Evolutionary conservation across 495 filamentous ascomycete species (phyloP).

Genomic region (Neurospora pannonica): DNA sequence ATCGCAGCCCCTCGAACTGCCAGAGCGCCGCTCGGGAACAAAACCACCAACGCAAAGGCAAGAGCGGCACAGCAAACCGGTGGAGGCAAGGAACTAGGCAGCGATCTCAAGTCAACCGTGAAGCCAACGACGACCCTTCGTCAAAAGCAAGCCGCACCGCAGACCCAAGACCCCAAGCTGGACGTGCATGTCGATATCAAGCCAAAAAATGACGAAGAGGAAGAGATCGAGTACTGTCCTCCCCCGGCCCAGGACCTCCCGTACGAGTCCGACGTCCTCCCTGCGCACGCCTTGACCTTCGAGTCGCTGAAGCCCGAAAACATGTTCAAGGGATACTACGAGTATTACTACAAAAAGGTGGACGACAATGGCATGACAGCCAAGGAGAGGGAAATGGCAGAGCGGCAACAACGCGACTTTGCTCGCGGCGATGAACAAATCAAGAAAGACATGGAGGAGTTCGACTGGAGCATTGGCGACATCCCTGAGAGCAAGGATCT

Average conservation of each 20-base stretch:
- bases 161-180: slow-evolving; percentile 34
- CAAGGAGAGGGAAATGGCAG: slow-evolving; percentile 50
- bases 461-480: slow-evolving; percentile 42
- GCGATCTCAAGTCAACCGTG: slow-evolving; percentile 31
- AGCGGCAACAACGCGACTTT: slow-evolving; percentile 42
- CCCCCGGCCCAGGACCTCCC: slow-evolving; percentile 50
- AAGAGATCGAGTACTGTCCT: slow-evolving; percentile 49
- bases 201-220: slow-evolving; percentile 34
- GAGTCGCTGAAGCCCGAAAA: slow-evolving; percentile 47
- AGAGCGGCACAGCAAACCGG: slow-evolving; percentile 50
- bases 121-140: slow-evolving; percentile 26
- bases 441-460: slow-evolving; percentile 43
- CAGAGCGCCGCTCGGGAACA: slow-evolving; percentile 77
- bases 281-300: slow-evolving; percentile 43
- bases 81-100: slow-evolving; percentile 31
- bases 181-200: slow-evolving; percentile 31
- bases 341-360: slow-evolving; percentile 54
- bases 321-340: slow-evolving; percentile 57
- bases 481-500: slow-evolving; percentile 20
- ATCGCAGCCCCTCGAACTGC: slow-evolving; percentile 48
- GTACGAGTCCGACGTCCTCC: slow-evolving; percentile 69
- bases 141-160: slow-evolving; percentile 31
- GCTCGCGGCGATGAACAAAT: slow-evolving; percentile 53
- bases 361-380: slow-evolving; percentile 58
- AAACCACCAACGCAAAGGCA: slow-evolving; percentile 92